Evolutionary conservation across 148 eudicot species (phyloP).

Genomic region (Vaccinium myrtillus): DNA sequence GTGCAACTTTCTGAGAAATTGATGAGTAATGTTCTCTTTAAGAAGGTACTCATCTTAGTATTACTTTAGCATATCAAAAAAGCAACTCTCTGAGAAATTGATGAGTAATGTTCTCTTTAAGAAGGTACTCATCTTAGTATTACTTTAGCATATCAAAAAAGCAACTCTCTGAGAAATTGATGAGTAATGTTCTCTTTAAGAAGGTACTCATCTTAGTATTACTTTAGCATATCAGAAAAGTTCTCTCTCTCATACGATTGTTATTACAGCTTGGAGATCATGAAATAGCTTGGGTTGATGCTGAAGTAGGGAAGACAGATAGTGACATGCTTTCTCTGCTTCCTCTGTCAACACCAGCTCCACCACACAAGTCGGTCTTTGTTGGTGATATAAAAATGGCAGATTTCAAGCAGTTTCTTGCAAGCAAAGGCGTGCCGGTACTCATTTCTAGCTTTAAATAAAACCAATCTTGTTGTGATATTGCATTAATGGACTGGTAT

Average conservation of each 20-base stretch:
- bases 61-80: neutral
- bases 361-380: constrained; percentile 87
- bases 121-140: constrained; percentile 50
- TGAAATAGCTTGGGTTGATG: constrained; percentile 95
- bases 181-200: constrained; percentile 90
- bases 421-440: constrained; percentile 93
- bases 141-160: neutral
- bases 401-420: constrained; percentile 90
- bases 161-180: constrained; percentile 93
- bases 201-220: constrained; percentile 47
- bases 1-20: constrained; percentile 96
- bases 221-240: neutral
- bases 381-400: constrained; percentile 98
- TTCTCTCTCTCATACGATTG: neutral
- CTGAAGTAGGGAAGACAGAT: constrained; percentile 82
- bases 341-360: constrained; percentile 71
- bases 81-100: constrained; percentile 89
- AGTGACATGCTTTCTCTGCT: constrained; percentile 65
- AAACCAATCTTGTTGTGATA: neutral
- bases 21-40: constrained; percentile 91
- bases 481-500: neutral
- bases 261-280: constrained; percentile 85
- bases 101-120: constrained; percentile 93
- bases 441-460: neutral
- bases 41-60: constrained; percentile 54